Evolutionary conservation across 176 grass and related monocot species (phyloP), one percentile per base, ranked within the genome.

Genomic region (Ensete ventricosum): DNA sequence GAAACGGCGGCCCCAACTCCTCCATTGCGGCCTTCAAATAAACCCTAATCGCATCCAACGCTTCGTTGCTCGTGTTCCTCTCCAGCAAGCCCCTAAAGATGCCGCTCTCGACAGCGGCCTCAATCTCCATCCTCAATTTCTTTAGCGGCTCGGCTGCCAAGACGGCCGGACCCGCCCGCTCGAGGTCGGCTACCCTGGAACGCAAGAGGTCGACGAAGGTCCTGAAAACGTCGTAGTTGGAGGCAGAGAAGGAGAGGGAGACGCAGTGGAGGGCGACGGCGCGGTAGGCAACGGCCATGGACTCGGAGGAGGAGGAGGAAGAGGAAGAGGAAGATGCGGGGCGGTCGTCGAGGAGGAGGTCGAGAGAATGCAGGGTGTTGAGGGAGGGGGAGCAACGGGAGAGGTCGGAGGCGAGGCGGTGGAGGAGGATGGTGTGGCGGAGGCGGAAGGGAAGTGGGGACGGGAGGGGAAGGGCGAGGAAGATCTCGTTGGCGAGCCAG

Each of bases 391-490:
- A 66, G 0, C 1, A 2, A 7, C 50, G 62, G 19, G 4, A 55
- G 23, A 74, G 72, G 72, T 74, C 72, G 50, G 70, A 57, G n/a
- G 62, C 50, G 59, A 84, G 82, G 16, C 70, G 48, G 9, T 62
- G 70, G 71, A 80, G 62, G 52, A 79, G 59, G 59, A 80, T 19
- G 13, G 69, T 22, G 51, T 25, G 69, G 14, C 59, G 62, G 52
- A 84, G 14, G n/a, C 62, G 73, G 50, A 20, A 50, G 17, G 76
- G 3, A 52, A 55, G 54, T 49, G 69, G 22, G 25, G 59, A 50
- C 16, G 69, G 82, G 25, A 51, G 49, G 1, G 82, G 82, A 52
- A 84, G 71, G 0, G 76, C 53, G 3, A 23, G 20, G 29, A 79
- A 12, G n/a, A 80, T 8, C 22, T 52, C 52, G n/a, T 49, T 84